Conservation (phyloP, 495 filamentous ascomycete species). For the Ramalina intermedia region DNA sequence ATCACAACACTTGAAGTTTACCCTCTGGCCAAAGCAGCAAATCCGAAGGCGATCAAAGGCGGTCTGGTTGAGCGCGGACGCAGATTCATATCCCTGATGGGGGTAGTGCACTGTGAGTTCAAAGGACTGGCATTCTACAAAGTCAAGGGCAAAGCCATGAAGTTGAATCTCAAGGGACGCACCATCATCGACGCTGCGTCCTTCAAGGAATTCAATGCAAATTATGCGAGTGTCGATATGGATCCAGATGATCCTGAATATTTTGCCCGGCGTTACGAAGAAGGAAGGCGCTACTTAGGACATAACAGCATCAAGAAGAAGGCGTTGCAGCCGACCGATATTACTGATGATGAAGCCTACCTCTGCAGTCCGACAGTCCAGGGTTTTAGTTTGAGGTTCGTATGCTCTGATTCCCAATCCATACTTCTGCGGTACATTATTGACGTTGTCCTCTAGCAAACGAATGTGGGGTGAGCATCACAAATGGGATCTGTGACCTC, state of each 20-base stretch:
- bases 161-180: conserved; percentile 7
- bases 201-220: conserved; percentile 12
- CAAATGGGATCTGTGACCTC: neutral
- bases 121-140: conserved; percentile 16
- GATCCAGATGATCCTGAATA: conserved; percentile 1
- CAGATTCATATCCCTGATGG: conserved; percentile 12
- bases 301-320: conserved; percentile 4
- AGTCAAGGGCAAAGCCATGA: conserved; percentile 9
- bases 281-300: neutral
- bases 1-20: conserved; percentile 34
- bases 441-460: neutral
- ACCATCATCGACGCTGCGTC: conserved; percentile 7
- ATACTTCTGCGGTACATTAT: too few relatives aligned
- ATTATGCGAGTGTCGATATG: conserved; percentile 7
- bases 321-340: conserved; percentile 8
- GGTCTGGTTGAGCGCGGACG: conserved; percentile 8
- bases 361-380: conserved; percentile 19
- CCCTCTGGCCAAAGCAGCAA: conserved; percentile 1
- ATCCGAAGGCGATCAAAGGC: conserved; percentile 3
- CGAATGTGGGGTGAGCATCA: conserved; percentile 12
- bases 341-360: conserved; percentile 16
- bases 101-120: conserved; percentile 13
- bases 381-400: conserved; percentile 13
- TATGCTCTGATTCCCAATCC: too few relatives aligned
- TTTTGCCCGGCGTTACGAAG: neutral